Percentiles rank a stretch among this genome's conserved stretches.
These are phyloP conservation scores for Bombardia bombarda DNA, from an alignment of 495 filamentous ascomycete genomes.

Conservation along the genomic window DNA sequence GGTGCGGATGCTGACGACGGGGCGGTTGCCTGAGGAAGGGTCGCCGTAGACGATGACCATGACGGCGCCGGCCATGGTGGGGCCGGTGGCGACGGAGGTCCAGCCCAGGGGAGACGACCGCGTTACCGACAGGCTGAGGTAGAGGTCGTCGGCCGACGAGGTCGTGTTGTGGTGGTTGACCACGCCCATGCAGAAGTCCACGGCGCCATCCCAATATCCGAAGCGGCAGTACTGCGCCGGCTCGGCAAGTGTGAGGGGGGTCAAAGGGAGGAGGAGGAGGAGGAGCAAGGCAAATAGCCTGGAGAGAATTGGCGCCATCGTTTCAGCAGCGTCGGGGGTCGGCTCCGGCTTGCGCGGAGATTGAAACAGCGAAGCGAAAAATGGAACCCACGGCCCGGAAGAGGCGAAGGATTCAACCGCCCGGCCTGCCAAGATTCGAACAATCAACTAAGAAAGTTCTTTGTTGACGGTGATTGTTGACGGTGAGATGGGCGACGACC, in stretches of 20 bases:
- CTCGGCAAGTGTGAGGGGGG: slow-evolving; percentile 1
- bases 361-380: too few relatives aligned
- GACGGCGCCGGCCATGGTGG: slow-evolving; percentile 17
- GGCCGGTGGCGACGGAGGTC: slow-evolving; percentile 24
- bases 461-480: too few relatives aligned
- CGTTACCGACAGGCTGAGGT: slow-evolving; percentile 12
- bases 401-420: too few relatives aligned
- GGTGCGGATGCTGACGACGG: slow-evolving; percentile 21
- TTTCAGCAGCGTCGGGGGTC: too few relatives aligned
- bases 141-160: slow-evolving; percentile 14
- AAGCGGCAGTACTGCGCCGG: slow-evolving; percentile 21
- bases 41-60: slow-evolving; percentile 28
- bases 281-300: not conserved
- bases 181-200: slow-evolving; percentile 21
- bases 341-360: too few relatives aligned
- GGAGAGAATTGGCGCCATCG: not conserved
- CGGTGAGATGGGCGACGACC: too few relatives aligned
- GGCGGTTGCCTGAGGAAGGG: slow-evolving; percentile 7
- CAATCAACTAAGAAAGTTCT: too few relatives aligned
- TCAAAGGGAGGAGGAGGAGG: slow-evolving; percentile 1
- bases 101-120: slow-evolving; percentile 14
- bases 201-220: slow-evolving; percentile 6
- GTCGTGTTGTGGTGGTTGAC: slow-evolving; percentile 14
- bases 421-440: too few relatives aligned
- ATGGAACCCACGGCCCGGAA: too few relatives aligned